Conservation (phyloP, 31 red algal species). For the Porphyra umbilicalis region DNA sequence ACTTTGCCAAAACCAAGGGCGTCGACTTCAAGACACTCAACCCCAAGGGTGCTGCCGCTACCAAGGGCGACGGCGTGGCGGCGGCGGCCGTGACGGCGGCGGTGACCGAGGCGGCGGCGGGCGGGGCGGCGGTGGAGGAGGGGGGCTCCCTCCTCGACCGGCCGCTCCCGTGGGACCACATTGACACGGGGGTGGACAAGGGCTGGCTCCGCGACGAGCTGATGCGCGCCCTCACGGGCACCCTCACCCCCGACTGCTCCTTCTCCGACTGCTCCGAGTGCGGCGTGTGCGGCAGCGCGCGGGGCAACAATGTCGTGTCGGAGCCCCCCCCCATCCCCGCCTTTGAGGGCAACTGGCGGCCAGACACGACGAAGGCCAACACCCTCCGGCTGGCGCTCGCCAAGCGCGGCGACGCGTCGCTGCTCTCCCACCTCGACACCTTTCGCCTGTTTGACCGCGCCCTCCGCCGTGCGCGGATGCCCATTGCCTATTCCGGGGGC, state of each 20-base stretch:
- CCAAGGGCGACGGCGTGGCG: background rate
- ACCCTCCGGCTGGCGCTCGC: conserved; percentile 39
- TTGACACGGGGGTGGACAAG: conserved; percentile 64
- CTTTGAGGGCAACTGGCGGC: conserved; percentile 26
- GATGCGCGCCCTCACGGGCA: conserved; percentile 57
- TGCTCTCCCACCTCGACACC: conserved; percentile 46
- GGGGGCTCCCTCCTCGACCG: conserved; percentile 38
- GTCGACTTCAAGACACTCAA: conserved; percentile 36
- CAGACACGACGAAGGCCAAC: conserved; percentile 18
- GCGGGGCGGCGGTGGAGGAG: background rate
- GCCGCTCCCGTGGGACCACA: conserved; percentile 74
- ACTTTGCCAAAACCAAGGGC: conserved; percentile 11
- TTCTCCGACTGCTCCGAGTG: conserved; percentile 56
- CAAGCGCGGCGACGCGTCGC: conserved; percentile 34
- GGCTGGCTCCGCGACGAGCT: conserved; percentile 73
- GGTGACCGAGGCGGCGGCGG: background rate
- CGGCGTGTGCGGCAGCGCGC: conserved; percentile 50
- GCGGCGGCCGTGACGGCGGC: background rate
- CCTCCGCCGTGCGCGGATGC: conserved; percentile 36
- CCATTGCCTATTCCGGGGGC: conserved; percentile 44
- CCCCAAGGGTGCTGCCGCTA: background rate
- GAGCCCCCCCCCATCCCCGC: conserved; percentile 33
- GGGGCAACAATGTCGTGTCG: conserved; percentile 60
- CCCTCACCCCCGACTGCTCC: conserved; percentile 62
- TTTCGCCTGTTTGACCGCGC: conserved; percentile 47